These are phyloP conservation scores for Eleusine coracana DNA, from an alignment of 176 grass and related monocot species.

Conservation along the genomic window DNA sequence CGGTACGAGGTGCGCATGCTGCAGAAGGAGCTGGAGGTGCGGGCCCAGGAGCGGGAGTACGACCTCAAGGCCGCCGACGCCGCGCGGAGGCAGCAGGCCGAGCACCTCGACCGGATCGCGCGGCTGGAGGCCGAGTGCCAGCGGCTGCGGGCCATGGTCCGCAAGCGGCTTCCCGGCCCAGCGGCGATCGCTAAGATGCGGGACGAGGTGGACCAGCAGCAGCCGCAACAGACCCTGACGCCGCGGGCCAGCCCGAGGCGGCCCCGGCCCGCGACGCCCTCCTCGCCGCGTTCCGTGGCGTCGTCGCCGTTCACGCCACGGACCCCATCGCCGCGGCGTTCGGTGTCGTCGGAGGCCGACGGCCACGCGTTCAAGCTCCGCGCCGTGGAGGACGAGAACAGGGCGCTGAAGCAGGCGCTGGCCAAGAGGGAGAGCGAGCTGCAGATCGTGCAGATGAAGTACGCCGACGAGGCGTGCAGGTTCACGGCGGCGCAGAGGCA, in stretches of 20 bases:
- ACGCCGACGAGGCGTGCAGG: constrained; percentile 56
- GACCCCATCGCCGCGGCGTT: constrained; percentile 37
- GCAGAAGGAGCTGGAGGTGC: constrained; percentile 83
- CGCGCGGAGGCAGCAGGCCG: constrained; percentile 62
- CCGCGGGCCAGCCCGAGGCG: constrained; percentile 41
- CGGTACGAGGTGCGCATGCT: constrained; percentile 82
- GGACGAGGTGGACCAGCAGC: constrained; percentile 59
- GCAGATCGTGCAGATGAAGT: constrained; percentile 53
- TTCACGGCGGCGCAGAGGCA: constrained; percentile 51
- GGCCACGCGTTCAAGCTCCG: constrained; percentile 47
- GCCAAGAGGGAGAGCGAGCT: constrained; percentile 66
- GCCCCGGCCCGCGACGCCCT: constrained; percentile 29
- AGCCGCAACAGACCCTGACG: background rate
- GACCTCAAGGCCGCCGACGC: constrained; percentile 71
- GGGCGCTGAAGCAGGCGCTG: constrained; percentile 66
- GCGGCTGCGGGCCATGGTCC: constrained; percentile 72
- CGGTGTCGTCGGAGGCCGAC: constrained; percentile 24
- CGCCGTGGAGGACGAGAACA: constrained; percentile 80
- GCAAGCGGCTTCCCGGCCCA: constrained; percentile 75
- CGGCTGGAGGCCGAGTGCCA: constrained; percentile 80
- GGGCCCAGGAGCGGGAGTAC: constrained; percentile 66
- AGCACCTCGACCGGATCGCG: constrained; percentile 59
- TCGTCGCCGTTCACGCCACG: constrained; percentile 38
- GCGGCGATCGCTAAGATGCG: constrained; percentile 83
- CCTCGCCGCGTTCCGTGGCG: constrained; percentile 36